Evolutionary conservation across 208 protist genomes (phyloP).

Genomic region (Strigomonas culicis): DNA sequence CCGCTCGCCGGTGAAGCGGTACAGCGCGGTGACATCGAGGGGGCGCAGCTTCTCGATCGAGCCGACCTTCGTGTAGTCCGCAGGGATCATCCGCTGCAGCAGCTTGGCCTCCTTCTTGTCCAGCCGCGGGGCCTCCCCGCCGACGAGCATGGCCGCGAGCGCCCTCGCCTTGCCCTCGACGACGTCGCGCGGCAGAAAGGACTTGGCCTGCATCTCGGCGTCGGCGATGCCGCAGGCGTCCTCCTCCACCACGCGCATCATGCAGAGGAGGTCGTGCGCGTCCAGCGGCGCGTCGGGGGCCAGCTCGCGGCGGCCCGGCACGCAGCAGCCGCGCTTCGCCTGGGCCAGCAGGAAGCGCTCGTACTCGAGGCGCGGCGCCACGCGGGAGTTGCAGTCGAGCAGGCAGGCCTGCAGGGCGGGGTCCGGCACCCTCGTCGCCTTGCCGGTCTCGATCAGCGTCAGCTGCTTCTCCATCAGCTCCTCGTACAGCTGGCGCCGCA

Average conservation of each 20-base stretch:
- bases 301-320: constrained; percentile 70
- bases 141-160: constrained; percentile 46
- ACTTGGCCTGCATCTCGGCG: constrained; percentile 71
- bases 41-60: constrained; percentile 77
- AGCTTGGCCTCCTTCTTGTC: constrained; percentile 83
- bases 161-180: constrained; percentile 51
- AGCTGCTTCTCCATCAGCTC: constrained; percentile 79
- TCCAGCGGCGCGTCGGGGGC: constrained; percentile 62
- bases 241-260: constrained; percentile 89
- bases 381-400: constrained; percentile 36
- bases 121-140: constrained; percentile 19
- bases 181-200: constrained; percentile 61
- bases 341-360: constrained; percentile 54
- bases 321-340: constrained; percentile 46
- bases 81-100: constrained; percentile 62
- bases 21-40: constrained; percentile 67
- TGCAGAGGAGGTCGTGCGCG: constrained; percentile 76
- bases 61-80: constrained; percentile 71
- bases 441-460: constrained; percentile 75
- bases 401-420: constrained; percentile 54
- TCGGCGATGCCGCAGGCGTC: constrained; percentile 51
- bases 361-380: constrained; percentile 46
- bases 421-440: constrained; percentile 55
- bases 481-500: constrained; percentile 68
- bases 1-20: constrained; percentile 79